Evolutionary conservation across 1,139 yeast species (phyloP), one percentile per base, ranked within the genome.

Genomic region (Pichia sp.): DNA sequence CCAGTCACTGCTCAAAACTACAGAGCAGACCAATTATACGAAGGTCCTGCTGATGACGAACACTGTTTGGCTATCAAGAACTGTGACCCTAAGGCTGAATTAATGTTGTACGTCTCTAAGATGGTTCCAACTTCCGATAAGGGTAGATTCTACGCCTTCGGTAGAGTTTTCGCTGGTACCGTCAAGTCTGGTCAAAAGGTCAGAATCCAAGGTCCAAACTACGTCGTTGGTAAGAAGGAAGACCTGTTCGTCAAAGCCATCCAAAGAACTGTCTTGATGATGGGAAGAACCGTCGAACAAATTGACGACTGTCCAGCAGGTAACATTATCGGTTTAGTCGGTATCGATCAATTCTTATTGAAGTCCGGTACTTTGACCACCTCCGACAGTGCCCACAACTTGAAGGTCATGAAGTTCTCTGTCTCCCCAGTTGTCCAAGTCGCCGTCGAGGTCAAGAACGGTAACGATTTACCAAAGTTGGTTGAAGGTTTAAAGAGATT

Each of bases 111-210:
- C 90, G 93, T 93, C 73, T 93, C 99, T 79, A 93, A 93, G 96
- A 93, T 93, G 99, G 98, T 93, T 69, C 99, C 99, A 78, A 93
- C 99, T 73, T 91, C 98, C 69, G 99, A 93, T 79, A 93, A 91
- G 85, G 99, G 99, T 85, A 91, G 99, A 83, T 93, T 93, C 96
- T 93, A 90, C 86, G 99, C 99, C 73, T 93, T 93, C 82, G 99
- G 99, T 78, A 95, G 99, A 85, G 98, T 93, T 75, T 93, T 93
- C 82, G 87, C 98, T 69, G 99, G 99, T 90, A 93, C 98, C 71
- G 97, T 93, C 71, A 87, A 79, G 76, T 88, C 97, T 70, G 99
- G 99, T 79, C 91, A 86, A 84, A 93, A 93, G 88, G 96, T 93
- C 73, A 88, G 99, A 83, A 93, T 93, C 73, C 99, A 93, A 83